Evolutionary conservation across 768 basidiomycete species (phyloP), one percentile per base, ranked within the genome.

Genomic region (Coprinopsis marcescibilis): DNA sequence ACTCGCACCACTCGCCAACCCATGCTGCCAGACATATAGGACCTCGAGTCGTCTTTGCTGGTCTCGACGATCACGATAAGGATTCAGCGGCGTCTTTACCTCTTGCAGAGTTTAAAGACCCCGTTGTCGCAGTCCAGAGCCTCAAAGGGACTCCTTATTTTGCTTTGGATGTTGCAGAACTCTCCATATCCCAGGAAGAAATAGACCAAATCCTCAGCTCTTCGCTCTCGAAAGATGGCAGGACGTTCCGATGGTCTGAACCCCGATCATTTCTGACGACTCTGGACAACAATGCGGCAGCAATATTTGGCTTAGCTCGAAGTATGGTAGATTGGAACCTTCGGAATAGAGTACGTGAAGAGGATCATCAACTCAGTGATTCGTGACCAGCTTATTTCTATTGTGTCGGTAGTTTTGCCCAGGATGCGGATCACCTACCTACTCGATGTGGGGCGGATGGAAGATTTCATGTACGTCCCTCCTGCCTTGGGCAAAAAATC

Each of bases 371-470:
- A 21, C 10, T 25, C 37, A 37, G 12, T 10, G 42, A 20, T 21
- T 20, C 8, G 4, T 20, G 19, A 17, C 4, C 19, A 4, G 19
- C 17, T 43, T 4, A 27, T 17, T 11, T 49, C 46, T 49, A 29
- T 48, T 29, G 6, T 33, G 23, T 35, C 13, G 43, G 7, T 41
- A 93, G 90, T 94, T 89, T 62, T 98, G 95, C 59, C 77, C 94
- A 0, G 83, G 79, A 0, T 98, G 95, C 61, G 92, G 93, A 3
- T 77, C 83, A 0, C 75, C 76, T 2, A 78, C 82, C 0, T 88
- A 89, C 57, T 87, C 90, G 0, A 71, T 89, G 55, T 97, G 95
- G 95, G 92, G 81, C 3, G 95, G 95, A 0, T 99, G 93, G 94
- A 99, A 99, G 65, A 66, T 93, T 1, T 75, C 78, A 3, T 99